Percentiles rank a stretch among this genome's conserved stretches.
Evolutionary conservation across 2,329 filamentous ascomycete species (phyloP).

Genomic region (Leptographium flavum): DNA sequence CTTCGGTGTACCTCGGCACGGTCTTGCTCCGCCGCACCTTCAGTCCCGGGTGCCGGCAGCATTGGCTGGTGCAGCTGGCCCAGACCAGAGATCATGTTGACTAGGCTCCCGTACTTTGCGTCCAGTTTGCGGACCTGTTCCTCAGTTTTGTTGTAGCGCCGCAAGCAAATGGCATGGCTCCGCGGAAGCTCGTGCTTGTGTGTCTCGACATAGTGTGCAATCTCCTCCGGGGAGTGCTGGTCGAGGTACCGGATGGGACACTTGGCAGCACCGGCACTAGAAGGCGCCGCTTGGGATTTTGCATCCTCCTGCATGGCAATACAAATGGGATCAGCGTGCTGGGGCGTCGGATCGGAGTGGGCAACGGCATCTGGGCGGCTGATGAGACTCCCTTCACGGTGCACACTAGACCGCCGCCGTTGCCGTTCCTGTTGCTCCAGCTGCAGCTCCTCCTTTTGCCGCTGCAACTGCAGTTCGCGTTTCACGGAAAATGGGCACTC

Average conservation of each 20-base stretch:
- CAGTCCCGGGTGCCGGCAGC: slow-evolving; percentile 49
- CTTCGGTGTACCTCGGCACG: slow-evolving; percentile 25
- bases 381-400: not conserved
- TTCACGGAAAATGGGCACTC: slow-evolving; percentile 62
- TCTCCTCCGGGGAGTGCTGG: slow-evolving; percentile 83
- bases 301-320: slow-evolving; percentile 49
- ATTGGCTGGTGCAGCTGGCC: slow-evolving; percentile 79
- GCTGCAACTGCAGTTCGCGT: slow-evolving; percentile 9
- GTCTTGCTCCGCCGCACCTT: slow-evolving; percentile 21
- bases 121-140: slow-evolving; percentile 77
- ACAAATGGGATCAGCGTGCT: slow-evolving; percentile 49
- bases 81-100: slow-evolving; percentile 86
- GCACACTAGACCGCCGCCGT: slow-evolving; percentile 4
- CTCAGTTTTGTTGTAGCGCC: slow-evolving; percentile 77
- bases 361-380: slow-evolving; percentile 11
- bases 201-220: slow-evolving; percentile 84
- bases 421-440: slow-evolving; percentile 1
- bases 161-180: slow-evolving; percentile 85
- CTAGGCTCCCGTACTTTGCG: slow-evolving; percentile 83
- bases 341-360: slow-evolving; percentile 25
- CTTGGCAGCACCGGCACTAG: slow-evolving; percentile 38
- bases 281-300: slow-evolving; percentile 34
- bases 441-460: slow-evolving; percentile 6
- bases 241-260: slow-evolving; percentile 90
- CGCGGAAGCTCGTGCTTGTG: slow-evolving; percentile 92